These are phyloP conservation scores for Amanita molliuscula DNA, from an alignment of 768 basidiomycete genomes.

Conservation along the genomic window DNA sequence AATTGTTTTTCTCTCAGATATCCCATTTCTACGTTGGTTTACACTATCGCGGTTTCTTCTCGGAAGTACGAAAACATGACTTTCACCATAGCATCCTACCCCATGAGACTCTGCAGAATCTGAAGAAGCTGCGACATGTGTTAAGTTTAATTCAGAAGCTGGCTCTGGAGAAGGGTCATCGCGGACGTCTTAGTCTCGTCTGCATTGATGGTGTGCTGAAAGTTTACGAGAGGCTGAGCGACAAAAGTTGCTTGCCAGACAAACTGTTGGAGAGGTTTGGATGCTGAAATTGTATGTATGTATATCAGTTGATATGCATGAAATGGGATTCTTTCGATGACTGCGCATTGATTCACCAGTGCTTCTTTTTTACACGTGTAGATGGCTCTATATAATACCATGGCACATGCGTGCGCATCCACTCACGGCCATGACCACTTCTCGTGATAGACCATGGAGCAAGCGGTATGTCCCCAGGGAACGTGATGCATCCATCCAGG, in stretches of 20 bases:
- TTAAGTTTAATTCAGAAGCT: neutral
- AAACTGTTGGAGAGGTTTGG: neutral
- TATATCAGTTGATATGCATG: too few species aligned
- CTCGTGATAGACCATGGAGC: neutral
- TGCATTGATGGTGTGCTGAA: neutral
- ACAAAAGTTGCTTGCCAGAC: slow-evolving; percentile 2
- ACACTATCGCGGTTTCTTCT: slow-evolving; percentile 30
- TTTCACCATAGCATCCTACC: neutral
- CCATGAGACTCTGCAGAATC: neutral
- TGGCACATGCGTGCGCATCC: neutral
- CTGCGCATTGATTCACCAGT: neutral
- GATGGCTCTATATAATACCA: neutral
- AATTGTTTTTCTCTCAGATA: slow-evolving; percentile 40
- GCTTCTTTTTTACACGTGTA: slow-evolving; percentile 4
- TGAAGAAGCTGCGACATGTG: slow-evolving; percentile 1
- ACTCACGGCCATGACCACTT: neutral
- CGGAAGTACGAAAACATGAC: slow-evolving; percentile 7
- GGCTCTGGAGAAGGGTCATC: neutral
- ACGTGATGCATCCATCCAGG: neutral
- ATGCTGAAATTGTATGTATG: neutral
- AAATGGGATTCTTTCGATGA: neutral
- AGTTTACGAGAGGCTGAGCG: slow-evolving; percentile 1
- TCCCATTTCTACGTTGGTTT: slow-evolving; percentile 28
- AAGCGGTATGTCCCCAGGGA: neutral
- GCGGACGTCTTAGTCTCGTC: slow-evolving; percentile 1